Percentiles rank a stretch among this genome's conserved stretches.
Conservation (phyloP, 2,329 filamentous ascomycete species). For the Hirsutella thompsonii region DNA sequence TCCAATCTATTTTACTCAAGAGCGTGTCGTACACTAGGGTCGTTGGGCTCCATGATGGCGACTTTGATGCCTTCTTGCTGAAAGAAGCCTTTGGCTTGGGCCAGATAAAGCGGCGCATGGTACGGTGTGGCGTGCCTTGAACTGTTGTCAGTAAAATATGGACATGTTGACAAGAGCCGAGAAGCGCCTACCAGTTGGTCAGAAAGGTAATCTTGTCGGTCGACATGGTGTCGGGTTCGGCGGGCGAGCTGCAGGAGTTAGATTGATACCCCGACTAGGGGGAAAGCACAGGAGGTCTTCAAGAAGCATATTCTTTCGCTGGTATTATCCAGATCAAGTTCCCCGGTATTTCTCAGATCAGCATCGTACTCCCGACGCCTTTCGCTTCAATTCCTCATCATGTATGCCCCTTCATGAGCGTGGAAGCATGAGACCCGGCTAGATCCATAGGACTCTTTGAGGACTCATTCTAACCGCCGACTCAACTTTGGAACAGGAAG, state of each 20-base stretch:
- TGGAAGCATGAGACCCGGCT: neutral
- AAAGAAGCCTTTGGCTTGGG: constrained; percentile 64
- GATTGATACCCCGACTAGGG: constrained; percentile 20
- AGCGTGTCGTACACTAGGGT: constrained; percentile 47
- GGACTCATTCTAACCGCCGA: too few relatives aligned
- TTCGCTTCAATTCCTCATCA: neutral
- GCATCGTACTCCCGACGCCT: constrained; percentile 7
- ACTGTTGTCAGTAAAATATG: constrained; percentile 1
- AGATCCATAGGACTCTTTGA: too few relatives aligned
- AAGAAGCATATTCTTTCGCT: constrained; percentile 81
- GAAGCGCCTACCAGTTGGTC: constrained; percentile 56
- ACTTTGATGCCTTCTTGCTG: constrained; percentile 66
- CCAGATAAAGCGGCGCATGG: constrained; percentile 66
- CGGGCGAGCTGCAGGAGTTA: constrained; percentile 32
- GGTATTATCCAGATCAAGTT: constrained; percentile 84
- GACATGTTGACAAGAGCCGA: too few relatives aligned
- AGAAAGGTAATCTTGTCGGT: constrained; percentile 78
- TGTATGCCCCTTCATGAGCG: neutral
- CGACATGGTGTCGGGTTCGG: constrained; percentile 48
- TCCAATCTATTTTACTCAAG: neutral
- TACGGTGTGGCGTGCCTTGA: constrained; percentile 69
- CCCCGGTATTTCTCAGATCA: constrained; percentile 65
- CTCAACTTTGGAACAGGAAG: too few relatives aligned
- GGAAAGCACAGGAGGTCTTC: constrained; percentile 25
- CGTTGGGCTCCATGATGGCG: constrained; percentile 65